A percentile compares a stretch with the other conserved stretches of the same genome.
Conservation (phyloP, 2,329 filamentous ascomycete genomes). For the Aspergillus bombycis region DNA sequence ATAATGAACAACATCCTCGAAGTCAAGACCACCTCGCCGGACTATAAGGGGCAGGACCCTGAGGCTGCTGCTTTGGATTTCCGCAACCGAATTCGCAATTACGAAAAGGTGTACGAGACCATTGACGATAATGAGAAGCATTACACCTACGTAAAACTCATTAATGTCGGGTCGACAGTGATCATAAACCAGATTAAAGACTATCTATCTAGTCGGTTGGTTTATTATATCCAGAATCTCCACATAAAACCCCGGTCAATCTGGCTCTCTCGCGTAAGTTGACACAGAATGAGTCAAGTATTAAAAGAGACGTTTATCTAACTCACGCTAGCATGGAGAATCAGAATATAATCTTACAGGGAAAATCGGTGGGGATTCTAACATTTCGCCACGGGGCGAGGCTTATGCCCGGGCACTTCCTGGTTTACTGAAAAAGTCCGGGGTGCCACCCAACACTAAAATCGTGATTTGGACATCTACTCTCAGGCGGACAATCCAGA, state of each 20-base stretch:
- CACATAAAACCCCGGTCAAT: slow-evolving; percentile 96
- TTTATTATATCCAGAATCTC: slow-evolving; percentile 98
- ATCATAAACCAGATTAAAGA: slow-evolving; percentile 98
- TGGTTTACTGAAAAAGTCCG: slow-evolving; percentile 79
- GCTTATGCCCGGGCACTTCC: slow-evolving; percentile 85
- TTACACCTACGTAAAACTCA: slow-evolving; percentile 94
- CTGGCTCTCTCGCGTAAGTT: slow-evolving; percentile 85
- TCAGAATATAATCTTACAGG: slow-evolving; percentile 89
- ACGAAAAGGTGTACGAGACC: slow-evolving; percentile 94
- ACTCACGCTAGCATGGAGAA: slow-evolving; percentile 75
- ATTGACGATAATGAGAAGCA: slow-evolving; percentile 87
- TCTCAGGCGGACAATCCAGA: slow-evolving; percentile 84
- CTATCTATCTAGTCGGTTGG: slow-evolving; percentile 92
- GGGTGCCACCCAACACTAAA: slow-evolving; percentile 68
- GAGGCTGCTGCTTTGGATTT: slow-evolving; percentile 91
- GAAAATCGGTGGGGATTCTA: slow-evolving; percentile 89
- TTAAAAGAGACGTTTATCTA: slow-evolving; percentile 10
- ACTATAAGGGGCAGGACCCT: slow-evolving; percentile 92
- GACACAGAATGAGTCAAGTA: neutral
- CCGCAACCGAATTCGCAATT: slow-evolving; percentile 90
- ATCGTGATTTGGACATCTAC: slow-evolving; percentile 78
- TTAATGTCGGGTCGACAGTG: slow-evolving; percentile 92
- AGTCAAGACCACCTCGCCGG: slow-evolving; percentile 94
- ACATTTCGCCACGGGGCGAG: slow-evolving; percentile 82
- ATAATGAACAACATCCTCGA: slow-evolving; percentile 99